Base-by-base conservation (phyloP, 108 stramenopile species). In the Chaetoceros muelleri region DNA sequence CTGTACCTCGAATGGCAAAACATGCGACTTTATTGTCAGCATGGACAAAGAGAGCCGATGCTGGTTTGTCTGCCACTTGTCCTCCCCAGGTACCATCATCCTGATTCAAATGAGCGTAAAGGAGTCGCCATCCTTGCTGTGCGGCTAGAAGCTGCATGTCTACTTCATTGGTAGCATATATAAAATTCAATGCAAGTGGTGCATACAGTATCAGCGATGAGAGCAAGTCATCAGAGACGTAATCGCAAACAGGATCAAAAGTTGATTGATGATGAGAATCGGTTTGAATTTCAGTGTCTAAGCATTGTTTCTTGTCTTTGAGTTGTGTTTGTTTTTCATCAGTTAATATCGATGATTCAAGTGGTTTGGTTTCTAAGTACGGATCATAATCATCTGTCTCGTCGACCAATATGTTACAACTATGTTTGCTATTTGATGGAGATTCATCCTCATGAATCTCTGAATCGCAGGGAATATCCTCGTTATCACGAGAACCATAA, bases 101-200 rank as follows among this genome's bases (percentile, higher is more conserved):
- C 48, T 82, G 80, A 27, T 69, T 46, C 59, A 89, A 66, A 53
- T 79, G 80, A 1, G 91, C 85, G 62, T 85, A 95, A 46, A 90
- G 60, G 29, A 87, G 56, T 55, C 79, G 72, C 87, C 84, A 93
- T 7, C 90, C 87, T 66, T 93, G 90, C 49, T 93, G 91, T 30
- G 83, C 83, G 10, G 91, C 84, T 16, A 91, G 59, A 18, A 96
- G 73, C 70, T 96, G 96, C 82, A 95, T 84, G 58, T 93, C 91
- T 16, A 95, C 90, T 55, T 91, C 81, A 27, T 74, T 79, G 19
- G 65, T 66, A 27, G 81, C 89, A 69, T 97, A 97, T 44, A 93
- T 77, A 53, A 93, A 95, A 65, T 87, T 85, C 30, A 97, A 68
- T 22, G 96, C 90, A 45, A 92, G 74, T 47, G 91, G 88, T 18